These are phyloP conservation scores for Schoenoplectus tabernaemontani DNA, from an alignment of 202 grass and related monocot species.

Conservation along the genomic window DNA sequence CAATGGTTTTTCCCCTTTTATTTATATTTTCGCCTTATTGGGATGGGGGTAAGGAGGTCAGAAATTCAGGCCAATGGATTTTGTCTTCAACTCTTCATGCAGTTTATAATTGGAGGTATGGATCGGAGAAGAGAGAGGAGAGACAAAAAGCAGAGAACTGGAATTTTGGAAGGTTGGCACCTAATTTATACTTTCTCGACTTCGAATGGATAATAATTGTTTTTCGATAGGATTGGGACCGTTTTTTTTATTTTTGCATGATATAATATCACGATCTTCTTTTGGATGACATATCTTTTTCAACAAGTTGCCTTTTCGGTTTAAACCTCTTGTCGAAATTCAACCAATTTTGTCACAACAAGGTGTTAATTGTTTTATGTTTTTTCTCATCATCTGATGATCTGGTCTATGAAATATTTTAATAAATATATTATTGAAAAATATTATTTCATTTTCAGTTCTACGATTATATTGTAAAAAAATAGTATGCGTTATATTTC, in stretches of 20 bases:
- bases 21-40: slow-evolving; percentile 13
- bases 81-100: neutral
- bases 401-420: neutral
- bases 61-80: slow-evolving; percentile 5
- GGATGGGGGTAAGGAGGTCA: slow-evolving; percentile 8
- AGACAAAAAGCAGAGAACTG: neutral
- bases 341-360: neutral
- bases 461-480: neutral
- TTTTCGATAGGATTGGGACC: neutral
- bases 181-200: neutral
- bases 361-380: neutral
- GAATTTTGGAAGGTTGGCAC: neutral
- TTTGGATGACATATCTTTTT: neutral
- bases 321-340: neutral
- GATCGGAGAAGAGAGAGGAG: neutral
- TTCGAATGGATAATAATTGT: neutral
- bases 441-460: neutral
- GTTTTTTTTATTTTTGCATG: neutral
- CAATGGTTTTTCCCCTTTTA: neutral
- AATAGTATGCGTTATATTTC: neutral
- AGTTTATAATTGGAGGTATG: neutral
- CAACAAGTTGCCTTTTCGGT: neutral
- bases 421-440: too few species aligned
- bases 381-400: neutral
- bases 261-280: neutral